Evolutionary conservation across 164 flowering plant species (phyloP), one percentile per base, ranked within the genome.

Genomic region (Aristolochia contorta): DNA sequence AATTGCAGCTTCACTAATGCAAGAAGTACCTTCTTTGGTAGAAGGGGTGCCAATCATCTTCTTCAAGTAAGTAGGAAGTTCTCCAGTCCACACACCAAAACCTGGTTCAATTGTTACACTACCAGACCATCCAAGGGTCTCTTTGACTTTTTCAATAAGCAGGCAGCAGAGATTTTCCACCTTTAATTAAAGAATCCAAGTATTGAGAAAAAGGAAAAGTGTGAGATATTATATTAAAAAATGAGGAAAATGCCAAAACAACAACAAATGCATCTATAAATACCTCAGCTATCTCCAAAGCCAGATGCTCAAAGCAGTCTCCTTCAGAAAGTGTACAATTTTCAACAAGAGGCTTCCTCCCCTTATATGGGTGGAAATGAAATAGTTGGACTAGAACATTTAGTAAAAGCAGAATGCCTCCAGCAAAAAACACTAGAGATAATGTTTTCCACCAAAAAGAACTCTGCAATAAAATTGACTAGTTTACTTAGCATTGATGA

Each of bases 61-160:
- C 58, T 58, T 79, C 81, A 89, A 68, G 75, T 74, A 84, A 37
- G 37, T 61, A 19, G 95, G 96, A 45, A 83, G 65, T 56, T 83
- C 81, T 32, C 96, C 98, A 66, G 67, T 77, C 87, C 89, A 89
- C 47, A 82, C 85, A 70, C 88, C 96, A 57, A 68, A 16, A 71
- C 75, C 63, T n/a, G 49, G 23, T 54, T 79, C 78, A 22, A 50
- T 60, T 21, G 15, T 54, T 64, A 80, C 70, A 16, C 82, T 87
- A 32, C 80, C 98, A 50, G 79, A 65, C 92, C 90, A 87, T 62
- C 79, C 81, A 68, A 73, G 78, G 49, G 78, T 69, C 32, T 78
- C 84, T 68, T 82, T 84, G 59, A 91, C 74, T 79, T 66, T 84
- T 69, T 71, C 61, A 46, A 89, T 68, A 54, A 75, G 56, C 48